These are phyloP conservation scores for Jasminum sambac DNA, from an alignment of 257 asterid species.

Conservation along the genomic window DNA sequence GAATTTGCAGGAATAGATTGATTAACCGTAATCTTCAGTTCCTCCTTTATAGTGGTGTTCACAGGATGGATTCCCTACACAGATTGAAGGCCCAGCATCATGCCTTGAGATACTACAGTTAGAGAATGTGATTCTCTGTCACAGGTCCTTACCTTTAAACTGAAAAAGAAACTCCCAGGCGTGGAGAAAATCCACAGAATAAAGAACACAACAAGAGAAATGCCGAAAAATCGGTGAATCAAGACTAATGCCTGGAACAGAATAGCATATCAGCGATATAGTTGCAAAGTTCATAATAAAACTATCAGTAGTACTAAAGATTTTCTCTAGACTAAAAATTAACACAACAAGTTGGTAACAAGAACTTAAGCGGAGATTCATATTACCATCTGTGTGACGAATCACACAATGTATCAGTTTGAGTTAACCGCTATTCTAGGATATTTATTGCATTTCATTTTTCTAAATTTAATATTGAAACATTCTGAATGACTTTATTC, in stretches of 20 bases:
- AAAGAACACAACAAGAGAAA: slow-evolving; percentile 79
- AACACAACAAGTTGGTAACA: not conserved
- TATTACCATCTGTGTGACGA: not conserved
- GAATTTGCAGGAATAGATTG: slow-evolving; percentile 42
- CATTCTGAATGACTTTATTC: not conserved
- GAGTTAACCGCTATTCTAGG: not conserved
- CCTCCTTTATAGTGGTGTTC: slow-evolving; percentile 57
- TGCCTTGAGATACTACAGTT: slow-evolving; percentile 9
- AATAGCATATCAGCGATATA: no score
- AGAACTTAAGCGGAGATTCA: not conserved
- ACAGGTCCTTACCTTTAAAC: slow-evolving; percentile 53
- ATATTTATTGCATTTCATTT: not conserved
- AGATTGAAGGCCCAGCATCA: slow-evolving; percentile 22
- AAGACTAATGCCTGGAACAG: slow-evolving; percentile 72
- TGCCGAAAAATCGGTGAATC: slow-evolving; percentile 85
- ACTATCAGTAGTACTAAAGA: not conserved
- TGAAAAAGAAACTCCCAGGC: slow-evolving; percentile 61
- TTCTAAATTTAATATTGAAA: not conserved
- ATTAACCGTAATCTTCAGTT: slow-evolving; percentile 61
- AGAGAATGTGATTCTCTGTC: slow-evolving; percentile 13
- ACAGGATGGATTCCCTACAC: slow-evolving; percentile 51
- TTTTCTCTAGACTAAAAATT: not conserved
- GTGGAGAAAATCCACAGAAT: slow-evolving; percentile 69
- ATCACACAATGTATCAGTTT: not conserved
- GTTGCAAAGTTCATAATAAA: slow-evolving; percentile 8